A percentile compares a stretch with the other conserved stretches of the same genome.
Conservation (phyloP, 2,329 filamentous ascomycete genomes). For the Scytalidium sp. region DNA sequence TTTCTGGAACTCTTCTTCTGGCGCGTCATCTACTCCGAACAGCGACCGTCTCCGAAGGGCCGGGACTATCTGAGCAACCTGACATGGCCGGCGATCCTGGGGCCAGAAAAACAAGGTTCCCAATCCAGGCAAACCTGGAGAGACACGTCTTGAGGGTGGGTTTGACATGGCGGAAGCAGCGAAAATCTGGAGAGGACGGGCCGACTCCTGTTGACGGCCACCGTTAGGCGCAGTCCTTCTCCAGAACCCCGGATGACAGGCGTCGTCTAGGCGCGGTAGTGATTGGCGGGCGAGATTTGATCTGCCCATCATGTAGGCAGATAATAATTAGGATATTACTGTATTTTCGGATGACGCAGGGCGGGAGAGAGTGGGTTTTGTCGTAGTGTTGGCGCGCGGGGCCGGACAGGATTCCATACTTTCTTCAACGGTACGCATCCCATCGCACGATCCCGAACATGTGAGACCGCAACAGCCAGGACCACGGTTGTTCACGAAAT, state of each 20-base stretch:
- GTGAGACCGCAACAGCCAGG: no score
- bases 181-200: background rate
- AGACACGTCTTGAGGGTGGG: background rate
- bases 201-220: background rate
- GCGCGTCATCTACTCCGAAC: background rate
- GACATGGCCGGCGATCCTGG: no score
- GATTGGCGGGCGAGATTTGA: background rate
- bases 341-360: background rate
- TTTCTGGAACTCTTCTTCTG: background rate
- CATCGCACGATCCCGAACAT: no score
- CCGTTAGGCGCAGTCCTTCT: background rate
- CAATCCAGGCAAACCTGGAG: background rate
- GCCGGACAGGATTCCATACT: no score
- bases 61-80: background rate
- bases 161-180: background rate
- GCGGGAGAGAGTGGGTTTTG: no score
- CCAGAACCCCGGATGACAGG: background rate
- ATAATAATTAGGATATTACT: no score
- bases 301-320: background rate
- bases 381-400: no score
- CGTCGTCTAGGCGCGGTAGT: background rate
- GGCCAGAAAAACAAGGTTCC: background rate
- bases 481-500: no score
- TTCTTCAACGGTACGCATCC: no score
- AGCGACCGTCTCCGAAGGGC: background rate